Percentiles rank a stretch among this genome's conserved stretches.
These are phyloP conservation scores for Sapria himalayana DNA, from an alignment of 345 rosid species.

Conservation along the genomic window DNA sequence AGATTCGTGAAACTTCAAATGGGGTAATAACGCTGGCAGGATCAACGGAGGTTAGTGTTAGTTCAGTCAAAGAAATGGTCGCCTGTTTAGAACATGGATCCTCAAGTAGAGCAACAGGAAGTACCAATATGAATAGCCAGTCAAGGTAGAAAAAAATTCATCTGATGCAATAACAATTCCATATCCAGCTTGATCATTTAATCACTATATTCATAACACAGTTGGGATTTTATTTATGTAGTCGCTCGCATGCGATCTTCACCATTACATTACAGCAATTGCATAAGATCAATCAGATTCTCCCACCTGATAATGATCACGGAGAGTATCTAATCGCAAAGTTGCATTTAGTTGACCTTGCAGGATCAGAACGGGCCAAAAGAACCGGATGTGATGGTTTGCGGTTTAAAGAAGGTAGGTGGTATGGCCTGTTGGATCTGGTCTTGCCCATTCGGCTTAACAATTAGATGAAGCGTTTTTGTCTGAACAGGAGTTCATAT, in stretches of 20 bases:
- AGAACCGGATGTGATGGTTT: slow-evolving; percentile 95
- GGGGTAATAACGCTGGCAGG: slow-evolving; percentile 96
- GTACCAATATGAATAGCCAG: slow-evolving; percentile 96
- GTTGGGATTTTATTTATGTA: slow-evolving; percentile 16
- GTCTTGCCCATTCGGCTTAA: slow-evolving; percentile 7
- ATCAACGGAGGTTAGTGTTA: slow-evolving; percentile 79
- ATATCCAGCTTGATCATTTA: too few species aligned
- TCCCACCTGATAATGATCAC: slow-evolving; percentile 30
- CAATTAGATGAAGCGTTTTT: slow-evolving; percentile 8
- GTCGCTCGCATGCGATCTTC: slow-evolving; percentile 99
- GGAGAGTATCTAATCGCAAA: slow-evolving; percentile 96
- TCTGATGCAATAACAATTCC: too few species aligned
- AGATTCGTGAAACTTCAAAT: slow-evolving; percentile 86
- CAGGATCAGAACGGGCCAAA: slow-evolving; percentile 96
- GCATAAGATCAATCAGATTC: slow-evolving; percentile 44
- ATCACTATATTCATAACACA: too few species aligned
- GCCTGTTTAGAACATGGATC: slow-evolving; percentile 94
- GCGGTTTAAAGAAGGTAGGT: slow-evolving; percentile 91
- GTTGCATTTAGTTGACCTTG: slow-evolving; percentile 95
- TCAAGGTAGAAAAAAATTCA: too few species aligned
- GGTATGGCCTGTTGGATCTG: not conserved
- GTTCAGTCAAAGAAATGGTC: slow-evolving; percentile 73
- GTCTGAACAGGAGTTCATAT: slow-evolving; percentile 70
- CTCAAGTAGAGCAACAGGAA: slow-evolving; percentile 81
- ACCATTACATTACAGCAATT: slow-evolving; percentile 93